Evolutionary conservation across 2,329 filamentous ascomycete species (phyloP).

Genomic region (Diplodia seriata): DNA sequence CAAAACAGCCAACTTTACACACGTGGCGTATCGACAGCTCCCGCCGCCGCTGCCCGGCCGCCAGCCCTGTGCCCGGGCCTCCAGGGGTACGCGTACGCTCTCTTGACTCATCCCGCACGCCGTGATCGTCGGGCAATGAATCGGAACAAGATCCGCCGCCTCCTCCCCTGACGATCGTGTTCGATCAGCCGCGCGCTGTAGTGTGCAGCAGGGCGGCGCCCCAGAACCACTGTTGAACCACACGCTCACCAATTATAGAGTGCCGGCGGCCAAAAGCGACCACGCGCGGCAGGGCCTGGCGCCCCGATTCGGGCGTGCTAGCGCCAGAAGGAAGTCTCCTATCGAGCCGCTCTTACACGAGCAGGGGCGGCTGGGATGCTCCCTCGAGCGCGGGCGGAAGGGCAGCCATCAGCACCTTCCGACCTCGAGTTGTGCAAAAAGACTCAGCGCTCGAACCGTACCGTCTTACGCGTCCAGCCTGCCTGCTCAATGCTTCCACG

Average conservation of each 20-base stretch:
- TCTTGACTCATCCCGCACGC: conserved; percentile 12
- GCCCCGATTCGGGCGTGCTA: conserved; percentile 16
- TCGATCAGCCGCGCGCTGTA: conserved; percentile 27
- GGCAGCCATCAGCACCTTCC: conserved; percentile 9
- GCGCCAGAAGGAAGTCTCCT: conserved; percentile 8
- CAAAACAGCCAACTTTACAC: conserved; percentile 13
- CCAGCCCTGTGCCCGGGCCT: background rate
- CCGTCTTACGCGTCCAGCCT: conserved; percentile 13
- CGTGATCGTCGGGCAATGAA: conserved; percentile 23
- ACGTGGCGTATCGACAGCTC: conserved; percentile 24
- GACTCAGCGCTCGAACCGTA: conserved; percentile 3
- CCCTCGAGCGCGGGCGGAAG: conserved; percentile 20
- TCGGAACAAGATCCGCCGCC: conserved; percentile 24
- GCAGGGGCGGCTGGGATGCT: conserved; percentile 19
- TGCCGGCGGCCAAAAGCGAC: conserved; percentile 5
- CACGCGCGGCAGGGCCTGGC: conserved; percentile 5
- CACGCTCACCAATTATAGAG: conserved; percentile 11
- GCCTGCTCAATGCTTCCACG: conserved; percentile 11
- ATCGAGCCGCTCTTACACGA: conserved; percentile 20
- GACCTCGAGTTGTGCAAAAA: conserved; percentile 10
- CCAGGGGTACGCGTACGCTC: conserved; percentile 16
- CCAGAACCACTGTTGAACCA: conserved; percentile 5
- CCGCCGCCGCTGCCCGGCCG: background rate
- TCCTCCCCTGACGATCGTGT: conserved; percentile 26
- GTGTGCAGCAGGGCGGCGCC: background rate